Percentiles rank a stretch among this genome's conserved stretches.
Evolutionary conservation across 1,139 yeast genomes (phyloP).

Genomic region (Trichomonascaceae sp.): DNA sequence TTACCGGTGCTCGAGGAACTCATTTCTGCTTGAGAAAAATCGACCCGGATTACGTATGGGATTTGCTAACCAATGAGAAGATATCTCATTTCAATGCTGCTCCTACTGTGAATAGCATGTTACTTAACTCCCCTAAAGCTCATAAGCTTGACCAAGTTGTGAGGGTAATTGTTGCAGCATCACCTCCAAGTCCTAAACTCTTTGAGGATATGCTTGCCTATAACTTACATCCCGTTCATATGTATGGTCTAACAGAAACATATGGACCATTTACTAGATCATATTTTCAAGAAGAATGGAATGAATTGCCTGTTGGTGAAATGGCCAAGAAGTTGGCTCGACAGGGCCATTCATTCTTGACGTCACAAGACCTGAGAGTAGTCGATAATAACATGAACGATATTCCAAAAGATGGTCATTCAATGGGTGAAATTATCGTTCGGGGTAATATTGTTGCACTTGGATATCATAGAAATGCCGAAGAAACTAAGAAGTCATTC

Average conservation of each 20-base stretch:
- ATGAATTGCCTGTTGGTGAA: constrained; percentile 23
- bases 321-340: constrained; percentile 30
- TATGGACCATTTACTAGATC: constrained; percentile 35
- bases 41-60: constrained; percentile 34
- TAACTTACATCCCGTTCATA: constrained; percentile 44
- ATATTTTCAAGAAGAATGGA: constrained; percentile 32
- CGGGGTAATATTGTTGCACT: constrained; percentile 46
- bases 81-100: constrained; percentile 37
- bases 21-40: constrained; percentile 35
- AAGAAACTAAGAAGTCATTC: constrained; percentile 47
- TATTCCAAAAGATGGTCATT: constrained; percentile 40
- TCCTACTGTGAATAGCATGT: constrained; percentile 36
- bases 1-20: constrained; percentile 36
- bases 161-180: constrained; percentile 35
- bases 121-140: constrained; percentile 32
- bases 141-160: constrained; percentile 26
- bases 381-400: constrained; percentile 39
- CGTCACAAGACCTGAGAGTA: constrained; percentile 40
- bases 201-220: constrained; percentile 33
- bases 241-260: constrained; percentile 63
- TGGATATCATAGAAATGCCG: constrained; percentile 54
- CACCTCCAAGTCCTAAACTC: constrained; percentile 35
- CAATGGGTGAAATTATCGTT: constrained; percentile 34
- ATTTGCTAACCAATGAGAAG: constrained; percentile 25
- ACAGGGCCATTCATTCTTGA: constrained; percentile 34